Conservation (phyloP, 2,329 filamentous ascomycete genomes). For the Diaporthe ilicicola region DNA sequence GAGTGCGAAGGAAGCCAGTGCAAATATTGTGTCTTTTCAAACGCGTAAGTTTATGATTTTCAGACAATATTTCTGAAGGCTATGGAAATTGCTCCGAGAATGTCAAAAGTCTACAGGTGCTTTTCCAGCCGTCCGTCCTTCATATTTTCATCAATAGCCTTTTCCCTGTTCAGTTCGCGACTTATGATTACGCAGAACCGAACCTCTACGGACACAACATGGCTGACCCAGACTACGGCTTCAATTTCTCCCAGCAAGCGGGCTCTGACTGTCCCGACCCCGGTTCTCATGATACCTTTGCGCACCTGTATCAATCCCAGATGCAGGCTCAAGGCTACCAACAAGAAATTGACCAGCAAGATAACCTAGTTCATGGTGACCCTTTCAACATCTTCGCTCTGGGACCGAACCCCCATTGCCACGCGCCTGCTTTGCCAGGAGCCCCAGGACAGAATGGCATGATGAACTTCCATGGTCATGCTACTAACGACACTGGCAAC, state of each 20-base stretch:
- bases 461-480: slow-evolving; percentile 1
- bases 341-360: slow-evolving; percentile 2
- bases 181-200: neutral
- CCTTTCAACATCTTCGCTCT: slow-evolving; percentile 1
- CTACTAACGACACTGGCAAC: neutral
- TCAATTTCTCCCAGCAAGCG: neutral
- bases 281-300: slow-evolving; percentile 2
- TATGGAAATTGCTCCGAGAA: no score
- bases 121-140: neutral
- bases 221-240: neutral
- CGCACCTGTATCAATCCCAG: slow-evolving; percentile 11
- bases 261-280: slow-evolving; percentile 11
- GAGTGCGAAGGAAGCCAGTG: slow-evolving; percentile 22
- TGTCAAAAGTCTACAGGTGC: neutral
- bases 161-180: neutral
- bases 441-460: slow-evolving; percentile 4
- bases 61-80: neutral
- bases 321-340: slow-evolving; percentile 8
- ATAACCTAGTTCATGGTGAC: neutral
- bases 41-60: neutral
- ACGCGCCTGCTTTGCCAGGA: slow-evolving; percentile 20
- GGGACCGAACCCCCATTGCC: slow-evolving; percentile 15
- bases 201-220: slow-evolving; percentile 30
- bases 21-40: neutral
- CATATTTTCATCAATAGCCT: neutral